Percentiles rank a stretch among this genome's conserved stretches.
Evolutionary conservation across 306 rosid genomes (phyloP).

Genomic region (Clitoria ternatea): DNA sequence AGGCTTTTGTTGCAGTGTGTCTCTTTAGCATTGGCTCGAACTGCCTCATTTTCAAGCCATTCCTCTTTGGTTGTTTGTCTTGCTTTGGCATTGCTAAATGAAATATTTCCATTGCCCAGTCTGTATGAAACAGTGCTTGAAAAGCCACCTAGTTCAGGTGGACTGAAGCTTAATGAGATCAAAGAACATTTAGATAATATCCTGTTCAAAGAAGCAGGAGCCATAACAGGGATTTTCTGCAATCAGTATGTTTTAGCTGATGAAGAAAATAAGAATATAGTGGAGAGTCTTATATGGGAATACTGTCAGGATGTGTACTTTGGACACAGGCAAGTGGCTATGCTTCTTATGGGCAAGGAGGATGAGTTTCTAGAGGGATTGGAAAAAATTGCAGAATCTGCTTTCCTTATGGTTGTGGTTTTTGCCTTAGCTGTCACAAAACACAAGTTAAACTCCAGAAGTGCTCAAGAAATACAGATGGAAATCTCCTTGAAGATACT

Average conservation of each 20-base stretch:
- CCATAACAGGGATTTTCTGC: conserved; percentile 65
- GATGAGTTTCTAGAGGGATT: conserved; percentile 48
- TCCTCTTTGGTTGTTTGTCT: conserved; percentile 56
- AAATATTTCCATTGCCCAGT: conserved; percentile 66
- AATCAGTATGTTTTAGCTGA: conserved; percentile 61
- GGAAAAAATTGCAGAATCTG: conserved; percentile 81
- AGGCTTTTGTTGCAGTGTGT: conserved; percentile 62
- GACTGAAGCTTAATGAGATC: conserved; percentile 39
- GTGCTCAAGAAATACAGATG: conserved; percentile 43
- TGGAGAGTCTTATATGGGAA: conserved; percentile 76
- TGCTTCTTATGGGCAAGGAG: conserved; percentile 49
- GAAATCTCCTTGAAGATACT: conserved; percentile 60
- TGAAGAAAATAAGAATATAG: conserved; percentile 50
- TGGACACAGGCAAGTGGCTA: conserved; percentile 55
- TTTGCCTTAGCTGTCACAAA: conserved; percentile 81
- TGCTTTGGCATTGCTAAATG: conserved; percentile 62
- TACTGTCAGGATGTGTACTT: conserved; percentile 59
- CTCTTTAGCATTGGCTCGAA: conserved; percentile 62
- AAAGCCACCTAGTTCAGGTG: conserved; percentile 22
- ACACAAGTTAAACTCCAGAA: conserved; percentile 54
- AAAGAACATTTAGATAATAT: conserved; percentile 57
- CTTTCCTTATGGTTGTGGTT: conserved; percentile 86
- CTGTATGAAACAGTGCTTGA: conserved; percentile 43
- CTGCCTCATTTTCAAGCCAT: conserved; percentile 49
- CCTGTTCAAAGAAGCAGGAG: conserved; percentile 82